phyloP scores from a whole-genome alignment of 1,284 basidiomycete genomes.

The Rhodotorula sp. region DNA sequence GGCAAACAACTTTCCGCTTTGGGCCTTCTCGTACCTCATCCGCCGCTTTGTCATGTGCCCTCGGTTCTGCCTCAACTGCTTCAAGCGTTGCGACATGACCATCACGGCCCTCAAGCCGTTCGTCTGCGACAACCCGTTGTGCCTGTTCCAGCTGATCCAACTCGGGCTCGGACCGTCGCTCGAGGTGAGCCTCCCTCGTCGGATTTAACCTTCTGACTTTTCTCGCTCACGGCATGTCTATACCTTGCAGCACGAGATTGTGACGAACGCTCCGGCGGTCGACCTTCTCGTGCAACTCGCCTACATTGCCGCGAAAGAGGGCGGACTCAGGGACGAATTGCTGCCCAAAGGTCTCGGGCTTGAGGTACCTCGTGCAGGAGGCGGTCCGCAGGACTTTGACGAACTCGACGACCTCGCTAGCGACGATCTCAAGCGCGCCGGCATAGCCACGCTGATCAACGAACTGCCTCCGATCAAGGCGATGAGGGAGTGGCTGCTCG shows the following conservation, averaged over 20 bases:
- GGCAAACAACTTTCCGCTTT: slow-evolving; percentile 38
- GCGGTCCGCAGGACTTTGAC: slow-evolving; percentile 14
- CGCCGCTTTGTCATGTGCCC: slow-evolving; percentile 43
- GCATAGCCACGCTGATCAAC: slow-evolving; percentile 27
- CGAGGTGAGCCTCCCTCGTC: background rate
- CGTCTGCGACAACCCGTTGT: slow-evolving; percentile 37
- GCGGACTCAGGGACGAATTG: slow-evolving; percentile 21
- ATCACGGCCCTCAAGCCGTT: slow-evolving; percentile 34
- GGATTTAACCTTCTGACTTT: too few relatives aligned
- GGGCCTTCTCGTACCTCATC: slow-evolving; percentile 37
- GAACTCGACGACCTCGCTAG: slow-evolving; percentile 23
- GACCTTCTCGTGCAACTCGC: slow-evolving; percentile 41
- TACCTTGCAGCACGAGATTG: slow-evolving; percentile 35
- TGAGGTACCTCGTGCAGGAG: slow-evolving; percentile 22
- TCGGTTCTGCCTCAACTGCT: slow-evolving; percentile 41
- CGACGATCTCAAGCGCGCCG: slow-evolving; percentile 4
- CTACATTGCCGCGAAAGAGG: slow-evolving; percentile 34
- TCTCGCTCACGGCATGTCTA: background rate
- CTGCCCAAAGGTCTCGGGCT: slow-evolving; percentile 34
- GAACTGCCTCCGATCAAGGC: slow-evolving; percentile 35
- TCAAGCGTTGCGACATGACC: slow-evolving; percentile 23
- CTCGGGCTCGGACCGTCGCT: slow-evolving; percentile 37
- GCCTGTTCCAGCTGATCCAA: slow-evolving; percentile 38
- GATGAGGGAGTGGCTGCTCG: slow-evolving; percentile 38
- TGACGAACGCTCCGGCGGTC: slow-evolving; percentile 35